These are phyloP conservation scores for Erythrobasidium yunnanense DNA, from an alignment of 768 basidiomycete genomes.

Conservation along the genomic window DNA sequence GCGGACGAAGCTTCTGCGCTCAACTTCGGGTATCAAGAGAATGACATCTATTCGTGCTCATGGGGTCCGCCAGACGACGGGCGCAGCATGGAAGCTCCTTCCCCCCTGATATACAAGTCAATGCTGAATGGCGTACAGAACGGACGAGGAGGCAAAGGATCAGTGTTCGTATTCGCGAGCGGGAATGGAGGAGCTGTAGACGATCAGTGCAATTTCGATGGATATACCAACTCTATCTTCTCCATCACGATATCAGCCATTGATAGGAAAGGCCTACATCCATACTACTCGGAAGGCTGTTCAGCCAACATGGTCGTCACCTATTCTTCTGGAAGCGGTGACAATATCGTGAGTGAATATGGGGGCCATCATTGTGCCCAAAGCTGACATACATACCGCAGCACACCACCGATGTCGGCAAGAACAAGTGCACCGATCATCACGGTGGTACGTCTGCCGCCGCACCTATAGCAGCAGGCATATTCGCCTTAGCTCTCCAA, in stretches of 20 bases:
- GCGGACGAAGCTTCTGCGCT: conserved; percentile 88
- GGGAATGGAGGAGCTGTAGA: conserved; percentile 84
- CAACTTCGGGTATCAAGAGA: conserved; percentile 85
- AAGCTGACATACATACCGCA: conserved; percentile 42
- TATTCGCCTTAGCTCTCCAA: conserved; percentile 79
- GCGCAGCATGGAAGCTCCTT: conserved; percentile 83
- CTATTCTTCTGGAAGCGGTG: conserved; percentile 86
- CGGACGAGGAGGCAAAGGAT: conserved; percentile 79
- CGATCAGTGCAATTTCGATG: conserved; percentile 98
- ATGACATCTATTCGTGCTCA: conserved; percentile 86
- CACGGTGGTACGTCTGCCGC: conserved; percentile 98
- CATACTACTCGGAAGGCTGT: conserved; percentile 95
- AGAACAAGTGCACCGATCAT: conserved; percentile 61
- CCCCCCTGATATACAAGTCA: conserved; percentile 80
- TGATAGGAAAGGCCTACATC: conserved; percentile 84
- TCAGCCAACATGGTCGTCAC: conserved; percentile 94
- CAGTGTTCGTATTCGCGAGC: conserved; percentile 90
- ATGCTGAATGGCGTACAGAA: conserved; percentile 86
- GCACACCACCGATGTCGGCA: conserved; percentile 90
- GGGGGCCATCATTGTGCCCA: background rate
- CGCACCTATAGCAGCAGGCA: conserved; percentile 88
- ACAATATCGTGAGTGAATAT: conserved; percentile 62
- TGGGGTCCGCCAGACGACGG: conserved; percentile 99
- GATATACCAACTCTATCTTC: conserved; percentile 96
- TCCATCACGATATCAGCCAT: conserved; percentile 92